Evolutionary conservation across 257 asterid species (phyloP), one percentile per base, ranked within the genome.

Genomic region (Gentiana macrophylla): DNA sequence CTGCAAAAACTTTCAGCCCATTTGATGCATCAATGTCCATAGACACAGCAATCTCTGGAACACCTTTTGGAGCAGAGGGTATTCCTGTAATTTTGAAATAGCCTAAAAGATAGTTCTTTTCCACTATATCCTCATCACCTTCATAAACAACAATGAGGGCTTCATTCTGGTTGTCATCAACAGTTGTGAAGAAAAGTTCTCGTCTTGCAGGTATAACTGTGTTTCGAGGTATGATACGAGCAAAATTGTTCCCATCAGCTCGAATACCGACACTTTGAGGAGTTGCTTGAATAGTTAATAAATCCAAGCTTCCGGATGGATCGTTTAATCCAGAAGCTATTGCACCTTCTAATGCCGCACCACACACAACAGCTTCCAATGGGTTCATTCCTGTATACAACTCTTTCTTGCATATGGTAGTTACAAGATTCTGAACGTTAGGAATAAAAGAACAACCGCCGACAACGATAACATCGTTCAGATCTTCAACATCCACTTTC

Each of bases 311-410:
- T 44, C 96, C 96, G 13, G 79, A 82, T 8, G 94, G 88, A 49
- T 88, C 94, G 6, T 70, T 80, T 6, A 79, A 71, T 58, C 94
- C 95, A 2, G 91, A 82, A 35, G 95, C 88, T 24, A 84, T 79
- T 0, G 95, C 97, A 1, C 95, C 96, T 76, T 84, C 95, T 51
- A 88, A 63, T 3, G 95, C 95, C 8, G 97, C 97, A 55, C 97
- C 97, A 2, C 82, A 71, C 24, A 88, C 94, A 9, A 94, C 94
- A 50, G 90, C 96, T 70, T 84, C 96, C 55, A 88, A 24, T 0
- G 79, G 86, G 66, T 82, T 62, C 72, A 84, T 80, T n/a, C 78
- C 84, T 0, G 62, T 32, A 70, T 82, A 79, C 2, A 70, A 8
- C 11, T 61, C 83, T 43, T 51, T 75, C 55, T 63, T 70, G 63